A percentile compares a stretch with the other conserved stretches of the same genome.
Evolutionary conservation across 176 grass and related monocot genomes (phyloP).

Genomic region (Carex scoparia): DNA sequence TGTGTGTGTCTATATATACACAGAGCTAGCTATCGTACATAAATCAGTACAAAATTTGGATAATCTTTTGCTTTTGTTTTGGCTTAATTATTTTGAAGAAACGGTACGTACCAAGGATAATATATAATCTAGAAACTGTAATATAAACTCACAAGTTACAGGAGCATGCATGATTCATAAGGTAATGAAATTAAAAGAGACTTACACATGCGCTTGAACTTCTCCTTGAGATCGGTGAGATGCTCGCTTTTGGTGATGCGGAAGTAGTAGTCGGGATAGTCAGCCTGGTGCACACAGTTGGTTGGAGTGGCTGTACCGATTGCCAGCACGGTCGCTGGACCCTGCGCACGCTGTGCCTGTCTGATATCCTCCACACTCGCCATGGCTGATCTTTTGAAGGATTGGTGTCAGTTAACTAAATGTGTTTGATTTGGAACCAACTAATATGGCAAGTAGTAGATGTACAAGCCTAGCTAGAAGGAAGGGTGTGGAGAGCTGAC

Average conservation of each 20-base stretch:
- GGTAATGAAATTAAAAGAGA: neutral
- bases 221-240: slow-evolving; percentile 87
- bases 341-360: slow-evolving; percentile 60
- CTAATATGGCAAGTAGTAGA: neutral
- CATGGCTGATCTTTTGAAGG: slow-evolving; percentile 21
- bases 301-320: slow-evolving; percentile 82
- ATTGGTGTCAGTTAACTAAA: neutral
- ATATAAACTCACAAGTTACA: neutral
- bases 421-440: neutral
- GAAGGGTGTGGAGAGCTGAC: neutral
- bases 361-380: slow-evolving; percentile 70
- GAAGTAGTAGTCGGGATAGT: slow-evolving; percentile 98
- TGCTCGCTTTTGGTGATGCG: slow-evolving; percentile 89
- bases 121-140: neutral
- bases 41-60: neutral
- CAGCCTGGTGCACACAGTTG: slow-evolving; percentile 74
- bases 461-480: neutral
- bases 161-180: neutral
- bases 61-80: neutral
- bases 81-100: neutral
- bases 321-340: slow-evolving; percentile 66
- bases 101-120: neutral
- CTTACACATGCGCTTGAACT: slow-evolving; percentile 96
- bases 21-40: neutral
- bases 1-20: too few species aligned